A percentile compares a stretch with the other conserved stretches of the same genome.
Conservation (phyloP, 495 filamentous ascomycete genomes). For the Aspergillus nanangensis region DNA sequence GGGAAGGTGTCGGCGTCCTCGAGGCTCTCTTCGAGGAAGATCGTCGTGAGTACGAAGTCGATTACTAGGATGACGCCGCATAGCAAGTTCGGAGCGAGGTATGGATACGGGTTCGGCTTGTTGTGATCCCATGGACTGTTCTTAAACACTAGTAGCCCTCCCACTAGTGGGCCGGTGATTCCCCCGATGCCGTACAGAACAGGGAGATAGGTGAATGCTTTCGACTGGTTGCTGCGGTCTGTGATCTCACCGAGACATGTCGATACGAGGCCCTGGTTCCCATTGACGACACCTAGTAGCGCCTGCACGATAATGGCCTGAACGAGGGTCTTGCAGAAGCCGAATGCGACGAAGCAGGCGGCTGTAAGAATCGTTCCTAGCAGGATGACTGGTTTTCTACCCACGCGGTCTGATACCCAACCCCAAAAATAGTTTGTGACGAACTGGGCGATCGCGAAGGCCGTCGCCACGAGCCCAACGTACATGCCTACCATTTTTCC, state of each 20-base stretch:
- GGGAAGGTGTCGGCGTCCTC: conserved; percentile 65
- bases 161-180: conserved; percentile 86
- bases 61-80: conserved; percentile 64
- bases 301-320: conserved; percentile 83
- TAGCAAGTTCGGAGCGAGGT: conserved; percentile 77
- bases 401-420: conserved; percentile 80
- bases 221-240: conserved; percentile 87
- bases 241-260: conserved; percentile 95
- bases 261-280: conserved; percentile 82
- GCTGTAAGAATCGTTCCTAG: conserved; percentile 79
- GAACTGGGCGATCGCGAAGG: conserved; percentile 90
- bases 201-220: conserved; percentile 87
- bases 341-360: conserved; percentile 78
- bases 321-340: conserved; percentile 75
- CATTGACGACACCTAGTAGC: conserved; percentile 88
- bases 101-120: conserved; percentile 64
- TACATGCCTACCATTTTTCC: conserved; percentile 72
- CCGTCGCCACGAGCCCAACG: conserved; percentile 82
- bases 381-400: conserved; percentile 89
- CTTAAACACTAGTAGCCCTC: conserved; percentile 71
- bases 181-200: conserved; percentile 90
- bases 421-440: conserved; percentile 93
- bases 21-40: conserved; percentile 87
- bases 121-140: conserved; percentile 48
- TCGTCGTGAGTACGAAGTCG: conserved; percentile 64